Conservation (phyloP, 2,329 filamentous ascomycete species). For the Aspergillus pseudoterreus region DNA sequence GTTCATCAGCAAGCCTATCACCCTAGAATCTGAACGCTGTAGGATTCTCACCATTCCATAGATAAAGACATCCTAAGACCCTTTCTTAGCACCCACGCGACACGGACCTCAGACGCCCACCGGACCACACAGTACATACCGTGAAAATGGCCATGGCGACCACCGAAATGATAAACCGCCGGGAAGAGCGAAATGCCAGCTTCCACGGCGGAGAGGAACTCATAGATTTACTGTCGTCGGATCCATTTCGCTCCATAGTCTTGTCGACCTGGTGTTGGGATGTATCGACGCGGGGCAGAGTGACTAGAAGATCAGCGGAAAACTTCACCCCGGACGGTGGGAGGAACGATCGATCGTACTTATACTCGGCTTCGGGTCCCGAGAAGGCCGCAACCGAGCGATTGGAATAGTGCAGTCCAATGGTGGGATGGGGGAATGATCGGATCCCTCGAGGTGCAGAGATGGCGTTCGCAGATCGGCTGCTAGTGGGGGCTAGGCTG, state of each 20-base stretch:
- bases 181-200: slow-evolving; percentile 35
- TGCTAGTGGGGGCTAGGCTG: not conserved
- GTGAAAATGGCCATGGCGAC: slow-evolving; percentile 42
- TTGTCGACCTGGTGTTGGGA: not conserved
- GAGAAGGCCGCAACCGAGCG: not conserved
- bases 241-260: not conserved
- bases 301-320: no score
- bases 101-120: not conserved
- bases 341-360: not conserved
- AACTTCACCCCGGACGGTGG: not conserved
- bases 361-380: not conserved
- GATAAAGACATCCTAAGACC: slow-evolving; percentile 36
- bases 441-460: not conserved
- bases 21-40: not conserved
- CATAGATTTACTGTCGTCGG: not conserved
- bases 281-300: not conserved
- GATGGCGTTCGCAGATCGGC: not conserved
- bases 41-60: slow-evolving; percentile 31
- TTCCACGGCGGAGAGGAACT: slow-evolving; percentile 16
- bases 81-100: not conserved
- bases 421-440: not conserved
- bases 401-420: not conserved
- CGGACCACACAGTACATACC: slow-evolving; percentile 19
- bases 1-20: not conserved
- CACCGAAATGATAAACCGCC: slow-evolving; percentile 35